phyloP scores from a whole-genome alignment of 2,329 filamentous ascomycete genomes.

The Fusarium goolgardi region DNA sequence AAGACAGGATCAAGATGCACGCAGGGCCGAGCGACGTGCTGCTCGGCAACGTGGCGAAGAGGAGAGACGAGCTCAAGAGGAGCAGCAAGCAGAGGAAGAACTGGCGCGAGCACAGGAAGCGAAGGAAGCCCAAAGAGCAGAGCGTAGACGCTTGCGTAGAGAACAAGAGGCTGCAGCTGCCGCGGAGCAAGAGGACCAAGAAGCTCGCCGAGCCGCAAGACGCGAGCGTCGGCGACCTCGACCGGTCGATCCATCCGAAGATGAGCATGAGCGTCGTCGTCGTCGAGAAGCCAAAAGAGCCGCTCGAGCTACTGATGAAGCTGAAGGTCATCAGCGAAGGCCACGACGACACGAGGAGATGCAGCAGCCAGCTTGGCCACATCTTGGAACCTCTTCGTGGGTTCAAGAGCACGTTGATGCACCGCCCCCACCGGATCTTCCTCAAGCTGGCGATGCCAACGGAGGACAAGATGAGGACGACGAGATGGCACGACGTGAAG shows the following conservation, averaged over 20 bases:
- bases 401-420: constrained; percentile 73
- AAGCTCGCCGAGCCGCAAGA: constrained; percentile 58
- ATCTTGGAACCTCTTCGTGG: constrained; percentile 74
- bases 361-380: constrained; percentile 64
- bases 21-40: constrained; percentile 65
- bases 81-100: constrained; percentile 63
- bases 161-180: constrained; percentile 61
- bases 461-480: constrained; percentile 59
- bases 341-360: constrained; percentile 52
- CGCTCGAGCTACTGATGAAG: constrained; percentile 54
- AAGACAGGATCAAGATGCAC: constrained; percentile 60
- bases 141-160: constrained; percentile 62
- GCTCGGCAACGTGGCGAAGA: constrained; percentile 49
- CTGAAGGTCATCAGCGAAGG: constrained; percentile 52
- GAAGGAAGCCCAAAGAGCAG: constrained; percentile 63
- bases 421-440: constrained; percentile 64
- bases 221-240: constrained; percentile 64
- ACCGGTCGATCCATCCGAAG: constrained; percentile 58
- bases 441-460: constrained; percentile 49
- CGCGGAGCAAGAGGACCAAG: constrained; percentile 58
- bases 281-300: constrained; percentile 65
- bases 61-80: constrained; percentile 54
- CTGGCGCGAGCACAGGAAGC: constrained; percentile 62
- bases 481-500: constrained; percentile 60
- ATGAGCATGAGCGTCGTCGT: constrained; percentile 61